Conservation (phyloP, 2,329 filamentous ascomycete genomes). For the Sarocladium strictum region DNA sequence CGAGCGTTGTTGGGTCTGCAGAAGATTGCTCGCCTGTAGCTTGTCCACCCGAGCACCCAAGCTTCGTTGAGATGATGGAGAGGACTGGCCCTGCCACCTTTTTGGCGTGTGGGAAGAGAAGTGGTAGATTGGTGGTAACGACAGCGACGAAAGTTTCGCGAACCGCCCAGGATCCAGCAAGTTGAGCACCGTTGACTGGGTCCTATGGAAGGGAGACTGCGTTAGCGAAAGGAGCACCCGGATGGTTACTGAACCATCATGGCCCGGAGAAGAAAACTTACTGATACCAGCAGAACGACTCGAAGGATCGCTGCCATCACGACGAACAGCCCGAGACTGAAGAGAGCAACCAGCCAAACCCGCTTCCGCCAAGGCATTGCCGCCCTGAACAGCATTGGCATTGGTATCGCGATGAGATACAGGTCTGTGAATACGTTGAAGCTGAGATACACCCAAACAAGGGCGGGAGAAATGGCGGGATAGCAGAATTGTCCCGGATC, state of each 20-base stretch:
- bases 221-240: background rate
- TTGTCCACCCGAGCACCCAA: constrained; percentile 4
- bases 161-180: constrained; percentile 36
- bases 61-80: constrained; percentile 7
- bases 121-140: constrained; percentile 36
- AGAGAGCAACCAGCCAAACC: constrained; percentile 10
- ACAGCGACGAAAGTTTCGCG: constrained; percentile 39
- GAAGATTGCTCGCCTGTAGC: background rate
- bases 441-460: constrained; percentile 45
- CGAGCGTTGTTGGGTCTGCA: constrained; percentile 1
- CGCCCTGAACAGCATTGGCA: constrained; percentile 38
- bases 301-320: constrained; percentile 30
- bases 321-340: constrained; percentile 34
- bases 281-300: constrained; percentile 20
- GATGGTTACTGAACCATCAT: no score
- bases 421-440: constrained; percentile 51
- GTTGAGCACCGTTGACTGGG: constrained; percentile 31
- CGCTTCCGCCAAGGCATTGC: constrained; percentile 8
- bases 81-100: constrained; percentile 18
- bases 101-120: constrained; percentile 40
- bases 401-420: constrained; percentile 52
- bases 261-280: background rate
- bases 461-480: constrained; percentile 40
- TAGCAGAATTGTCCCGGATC: constrained; percentile 44
- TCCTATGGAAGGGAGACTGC: constrained; percentile 23